Evolutionary conservation across 2,329 filamentous ascomycete genomes (phyloP).

Genomic region (Fusarium penzigii): DNA sequence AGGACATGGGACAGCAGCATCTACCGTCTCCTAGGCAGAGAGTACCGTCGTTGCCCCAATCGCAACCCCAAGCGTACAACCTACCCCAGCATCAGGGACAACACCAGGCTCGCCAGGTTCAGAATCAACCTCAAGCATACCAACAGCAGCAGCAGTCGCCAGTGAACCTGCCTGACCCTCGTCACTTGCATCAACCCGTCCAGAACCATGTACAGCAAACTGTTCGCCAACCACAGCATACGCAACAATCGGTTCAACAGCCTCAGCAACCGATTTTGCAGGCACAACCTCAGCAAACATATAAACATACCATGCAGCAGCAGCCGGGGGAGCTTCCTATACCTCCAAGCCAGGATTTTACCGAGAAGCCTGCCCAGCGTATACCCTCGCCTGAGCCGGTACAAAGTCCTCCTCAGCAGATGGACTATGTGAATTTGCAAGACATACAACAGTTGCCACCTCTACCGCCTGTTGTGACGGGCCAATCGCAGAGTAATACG

Average conservation of each 20-base stretch:
- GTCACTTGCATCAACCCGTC: slow-evolving; percentile 13
- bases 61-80: slow-evolving; percentile 23
- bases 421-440: slow-evolving; percentile 41
- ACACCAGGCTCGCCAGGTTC: slow-evolving; percentile 13
- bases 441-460: slow-evolving; percentile 38
- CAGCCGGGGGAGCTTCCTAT: slow-evolving; percentile 9
- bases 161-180: slow-evolving; percentile 3
- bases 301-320: slow-evolving; percentile 7
- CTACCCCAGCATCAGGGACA: slow-evolving; percentile 20
- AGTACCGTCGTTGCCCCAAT: slow-evolving; percentile 17
- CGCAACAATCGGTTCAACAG: slow-evolving; percentile 16
- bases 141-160: slow-evolving; percentile 18
- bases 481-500: slow-evolving; percentile 20
- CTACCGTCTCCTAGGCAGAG: slow-evolving; percentile 24
- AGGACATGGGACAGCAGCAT: slow-evolving; percentile 17
- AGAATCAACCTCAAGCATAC: slow-evolving; percentile 18
- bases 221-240: slow-evolving; percentile 12
- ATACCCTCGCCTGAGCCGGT: slow-evolving; percentile 22
- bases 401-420: slow-evolving; percentile 17
- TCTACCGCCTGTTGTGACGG: slow-evolving; percentile 28
- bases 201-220: slow-evolving; percentile 13
- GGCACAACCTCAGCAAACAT: slow-evolving; percentile 4
- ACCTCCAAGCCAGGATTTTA: slow-evolving; percentile 15
- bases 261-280: slow-evolving; percentile 4
- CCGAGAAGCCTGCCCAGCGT: slow-evolving; percentile 15